A percentile compares a stretch with the other conserved stretches of the same genome.
phyloP scores from a whole-genome alignment of 2,329 filamentous ascomycete species.

The Xylaria polymorpha region DNA sequence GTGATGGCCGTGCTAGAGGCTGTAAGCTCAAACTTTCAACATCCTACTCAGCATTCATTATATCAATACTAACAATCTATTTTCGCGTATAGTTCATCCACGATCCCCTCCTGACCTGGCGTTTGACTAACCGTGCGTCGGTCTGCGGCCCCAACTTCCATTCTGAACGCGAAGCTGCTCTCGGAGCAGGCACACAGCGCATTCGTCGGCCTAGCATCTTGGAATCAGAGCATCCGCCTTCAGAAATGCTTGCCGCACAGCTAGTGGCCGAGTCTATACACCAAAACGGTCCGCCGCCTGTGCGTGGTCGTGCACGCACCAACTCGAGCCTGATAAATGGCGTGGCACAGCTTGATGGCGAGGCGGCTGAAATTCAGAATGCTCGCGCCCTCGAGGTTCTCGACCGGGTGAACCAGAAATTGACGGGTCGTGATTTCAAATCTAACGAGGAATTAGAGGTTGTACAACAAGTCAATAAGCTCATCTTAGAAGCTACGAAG shows the following conservation, averaged over 20 bases:
- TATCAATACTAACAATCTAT: conserved; percentile 36
- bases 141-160: conserved; percentile 75
- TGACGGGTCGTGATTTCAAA: conserved; percentile 94
- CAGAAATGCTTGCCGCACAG: conserved; percentile 65
- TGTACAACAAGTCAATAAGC: conserved; percentile 89
- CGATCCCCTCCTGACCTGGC: conserved; percentile 98
- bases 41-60: background rate
- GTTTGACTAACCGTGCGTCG: conserved; percentile 75
- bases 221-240: conserved; percentile 69
- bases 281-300: conserved; percentile 59
- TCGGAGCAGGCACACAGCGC: conserved; percentile 62
- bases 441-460: conserved; percentile 85
- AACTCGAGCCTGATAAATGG: conserved; percentile 62
- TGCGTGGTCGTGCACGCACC: conserved; percentile 67
- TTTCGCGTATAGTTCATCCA: conserved; percentile 83
- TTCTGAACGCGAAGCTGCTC: conserved; percentile 67
- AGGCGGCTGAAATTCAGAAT: conserved; percentile 84
- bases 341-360: conserved; percentile 51
- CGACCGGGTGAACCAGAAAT: conserved; percentile 90
- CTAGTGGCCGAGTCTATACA: conserved; percentile 51
- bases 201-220: conserved; percentile 76
- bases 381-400: conserved; percentile 92
- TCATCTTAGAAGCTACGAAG: conserved; percentile 95
- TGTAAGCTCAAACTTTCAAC: conserved; percentile 67
- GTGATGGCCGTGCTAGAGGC: conserved; percentile 98